phyloP scores from a whole-genome alignment of 257 asterid species.

The Jasminum sambac region DNA sequence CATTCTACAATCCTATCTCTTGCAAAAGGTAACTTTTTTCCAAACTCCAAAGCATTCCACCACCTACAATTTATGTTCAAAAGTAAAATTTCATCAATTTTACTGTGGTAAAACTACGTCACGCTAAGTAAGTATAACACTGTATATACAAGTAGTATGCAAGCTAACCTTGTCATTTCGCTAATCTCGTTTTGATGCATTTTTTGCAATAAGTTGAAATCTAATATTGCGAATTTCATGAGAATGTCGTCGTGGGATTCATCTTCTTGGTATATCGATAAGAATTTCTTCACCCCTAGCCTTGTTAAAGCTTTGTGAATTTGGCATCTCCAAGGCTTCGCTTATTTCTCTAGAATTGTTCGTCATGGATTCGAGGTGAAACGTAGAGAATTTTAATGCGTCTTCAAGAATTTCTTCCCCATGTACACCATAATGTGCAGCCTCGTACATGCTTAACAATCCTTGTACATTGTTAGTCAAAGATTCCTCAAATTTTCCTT shows the following conservation, averaged over 20 bases:
- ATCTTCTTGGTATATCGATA: constrained; percentile 16
- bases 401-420: constrained; percentile 36
- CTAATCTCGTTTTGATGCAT: constrained; percentile 8
- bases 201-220: constrained; percentile 15
- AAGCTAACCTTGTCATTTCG: neutral
- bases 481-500: constrained; percentile 25
- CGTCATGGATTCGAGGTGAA: neutral
- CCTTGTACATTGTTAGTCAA: constrained; percentile 14
- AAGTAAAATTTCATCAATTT: too few relatives aligned
- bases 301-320: constrained; percentile 32
- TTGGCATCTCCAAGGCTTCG: constrained; percentile 30
- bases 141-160: neutral
- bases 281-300: neutral
- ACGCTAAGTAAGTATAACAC: too few relatives aligned
- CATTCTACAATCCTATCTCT: constrained; percentile 39
- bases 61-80: constrained; percentile 25
- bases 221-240: constrained; percentile 7
- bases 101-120: too few relatives aligned
- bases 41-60: constrained; percentile 35
- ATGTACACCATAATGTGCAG: constrained; percentile 23
- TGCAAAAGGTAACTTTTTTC: constrained; percentile 28
- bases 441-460: constrained; percentile 35
- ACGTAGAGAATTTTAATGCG: constrained; percentile 29
- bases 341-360: constrained; percentile 4
- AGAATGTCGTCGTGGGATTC: neutral